Evolutionary conservation across 805 yeast species (phyloP), one percentile per base, ranked within the genome.

Genomic region (Huiozyma naganishii): DNA sequence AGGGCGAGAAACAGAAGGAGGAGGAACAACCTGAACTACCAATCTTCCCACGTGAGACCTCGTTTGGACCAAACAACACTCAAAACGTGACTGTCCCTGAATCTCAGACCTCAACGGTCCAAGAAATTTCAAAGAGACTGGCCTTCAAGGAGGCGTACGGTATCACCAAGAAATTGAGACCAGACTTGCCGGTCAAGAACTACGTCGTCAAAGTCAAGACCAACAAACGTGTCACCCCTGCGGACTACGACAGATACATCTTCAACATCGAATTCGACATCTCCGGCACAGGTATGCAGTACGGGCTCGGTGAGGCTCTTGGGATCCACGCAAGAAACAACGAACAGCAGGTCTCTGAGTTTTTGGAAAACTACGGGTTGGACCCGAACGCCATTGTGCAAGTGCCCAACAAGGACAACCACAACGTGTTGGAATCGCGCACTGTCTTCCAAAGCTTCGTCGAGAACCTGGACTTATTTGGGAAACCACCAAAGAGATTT

Each of bases 211-310:
- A 82, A 64, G 97, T 90, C 43, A 83, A 87, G 64, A 92, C 84
- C 61, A 89, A 89, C 72, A 82, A 79, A 69, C 78, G 97, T 57
- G 82, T 90, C 49, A 90, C 97, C 13, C 97, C 97, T 6, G 58
- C 56, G 33, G 89, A 85, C 55, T 90, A 90, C 66, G 86, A 85
- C 49, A 85, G 97, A 70, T 84, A 90, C 67, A 89, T 90, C 55
- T 90, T 90, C 86, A 95, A 90, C 61, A 83, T 90, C 53, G 97
- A 90, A 68, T 87, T 90, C 53, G 97, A 90, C 61, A 76, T 81
- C 59, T 66, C 88, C 39, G 95, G 94, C 42, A 88, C 97, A 33
- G 96, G 95, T 27, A 71, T 90, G 59, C 85, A 78, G 41, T 90
- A 90, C 62, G 92, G 81, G 50, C 87, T 90, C 59, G 97, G 97